Percentiles rank a stretch among this genome's conserved stretches.
Evolutionary conservation across 192 early-diverging fungal species (phyloP).

Genomic region (Dissophora globulifera): DNA sequence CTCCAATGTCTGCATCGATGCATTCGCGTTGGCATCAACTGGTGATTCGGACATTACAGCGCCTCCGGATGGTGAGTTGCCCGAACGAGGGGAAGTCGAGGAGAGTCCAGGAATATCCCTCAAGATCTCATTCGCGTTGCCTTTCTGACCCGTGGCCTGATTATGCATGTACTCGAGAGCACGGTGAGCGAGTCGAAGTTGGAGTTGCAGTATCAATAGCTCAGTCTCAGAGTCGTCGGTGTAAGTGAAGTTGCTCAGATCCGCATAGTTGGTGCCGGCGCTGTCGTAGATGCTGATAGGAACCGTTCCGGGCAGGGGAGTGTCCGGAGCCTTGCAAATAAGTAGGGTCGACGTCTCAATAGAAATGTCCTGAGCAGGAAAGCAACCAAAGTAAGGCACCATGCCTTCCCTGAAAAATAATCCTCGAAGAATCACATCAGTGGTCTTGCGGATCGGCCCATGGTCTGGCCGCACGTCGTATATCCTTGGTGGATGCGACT

Average conservation of each 20-base stretch:
- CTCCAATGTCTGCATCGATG: slow-evolving; percentile 4
- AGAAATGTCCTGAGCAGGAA: slow-evolving; percentile 28
- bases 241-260: slow-evolving; percentile 43
- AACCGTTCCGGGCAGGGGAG: slow-evolving; percentile 35
- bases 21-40: background rate
- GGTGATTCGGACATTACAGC: background rate
- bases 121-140: slow-evolving; percentile 33
- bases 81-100: background rate
- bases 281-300: slow-evolving; percentile 31
- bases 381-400: slow-evolving; percentile 47
- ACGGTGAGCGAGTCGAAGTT: slow-evolving; percentile 39
- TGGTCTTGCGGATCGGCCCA: slow-evolving; percentile 39
- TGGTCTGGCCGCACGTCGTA: slow-evolving; percentile 31
- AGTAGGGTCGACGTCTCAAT: slow-evolving; percentile 34
- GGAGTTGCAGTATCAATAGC: slow-evolving; percentile 43
- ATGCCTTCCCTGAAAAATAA: slow-evolving; percentile 38
- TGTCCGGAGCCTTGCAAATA: slow-evolving; percentile 40
- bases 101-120: slow-evolving; percentile 32
- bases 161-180: slow-evolving; percentile 39
- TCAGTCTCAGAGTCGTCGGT: slow-evolving; percentile 47
- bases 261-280: slow-evolving; percentile 22
- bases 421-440: slow-evolving; percentile 35
- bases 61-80: slow-evolving; percentile 7
- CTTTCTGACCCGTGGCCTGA: slow-evolving; percentile 24
- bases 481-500: slow-evolving; percentile 19